Evolutionary conservation across 495 filamentous ascomycete species (phyloP), one percentile per base, ranked within the genome.

Genomic region (Poronia punctata): DNA sequence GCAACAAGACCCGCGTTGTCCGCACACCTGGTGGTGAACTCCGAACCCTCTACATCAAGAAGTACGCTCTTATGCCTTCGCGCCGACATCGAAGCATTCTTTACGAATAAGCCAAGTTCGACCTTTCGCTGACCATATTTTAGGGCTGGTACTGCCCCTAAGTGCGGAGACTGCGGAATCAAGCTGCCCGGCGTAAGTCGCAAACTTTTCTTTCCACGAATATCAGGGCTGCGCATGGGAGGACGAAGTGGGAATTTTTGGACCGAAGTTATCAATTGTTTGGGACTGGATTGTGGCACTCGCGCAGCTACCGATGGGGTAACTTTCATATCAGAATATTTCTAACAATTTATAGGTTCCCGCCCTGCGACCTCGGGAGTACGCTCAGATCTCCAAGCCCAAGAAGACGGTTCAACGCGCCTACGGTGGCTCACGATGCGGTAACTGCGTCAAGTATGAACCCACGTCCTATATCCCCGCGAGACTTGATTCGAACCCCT

Each of bases 331-430:
- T 2, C 7, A 14, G 3, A 32, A 35, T 32, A 26, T 16, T 11
- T 20, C 27, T 45, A 5, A 45, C 42, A 33, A 10, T 44, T 58
- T 27, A 43, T 20, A 97, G 89, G 70, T 99, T 63, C 93, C 88
- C 52, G 88, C 93, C 57, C 90, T 96, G 61, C 87, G 92, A 62
- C 92, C 92, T 51, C 88, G 88, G 66, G 86, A 99, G 75, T 97
- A 96, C 75, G 74, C 92, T 54, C 79, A 82, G 65, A 82, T 99
- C 75, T 95, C 88, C 55, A 84, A 84, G 65, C 92, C 93, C 62
- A 90, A 93, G 80, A 99, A 99, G 83, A 95, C 85, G 58, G 92
- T 99, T 66, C 86, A 88, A 74, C 86, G 92, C 57, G 88, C 92
- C 53, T 98, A 98, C 64, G 92, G 92, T 67, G 93, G 92, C 63